Conservation (phyloP, 2,329 filamentous ascomycete species). For the Paramyrothecium sp. region DNA sequence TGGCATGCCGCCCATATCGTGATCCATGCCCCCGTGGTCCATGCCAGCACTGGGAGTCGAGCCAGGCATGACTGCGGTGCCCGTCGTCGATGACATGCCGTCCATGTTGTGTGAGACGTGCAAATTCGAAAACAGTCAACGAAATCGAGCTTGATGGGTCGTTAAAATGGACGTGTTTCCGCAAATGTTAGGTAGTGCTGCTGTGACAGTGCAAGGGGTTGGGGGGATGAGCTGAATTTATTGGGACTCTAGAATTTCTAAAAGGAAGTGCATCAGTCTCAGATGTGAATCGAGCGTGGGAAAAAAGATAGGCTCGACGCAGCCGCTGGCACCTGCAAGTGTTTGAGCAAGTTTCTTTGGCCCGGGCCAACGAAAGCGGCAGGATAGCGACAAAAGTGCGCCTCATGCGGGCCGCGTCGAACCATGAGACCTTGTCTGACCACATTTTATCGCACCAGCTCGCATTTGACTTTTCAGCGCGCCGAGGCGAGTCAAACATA, state of each 20-base stretch:
- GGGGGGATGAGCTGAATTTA: no score
- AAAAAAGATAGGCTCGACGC: neutral
- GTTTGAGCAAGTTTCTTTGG: slow-evolving; percentile 22
- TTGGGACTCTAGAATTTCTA: no score
- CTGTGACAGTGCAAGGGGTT: no score
- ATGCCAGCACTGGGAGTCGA: slow-evolving; percentile 10
- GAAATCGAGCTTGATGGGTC: no score
- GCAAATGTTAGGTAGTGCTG: no score
- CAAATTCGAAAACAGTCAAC: no score
- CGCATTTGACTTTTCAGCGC: no score
- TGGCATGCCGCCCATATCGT: slow-evolving; percentile 11
- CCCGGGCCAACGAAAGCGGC: neutral
- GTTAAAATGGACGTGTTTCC: no score
- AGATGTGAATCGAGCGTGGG: slow-evolving; percentile 1
- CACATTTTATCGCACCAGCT: no score
- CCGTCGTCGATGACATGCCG: slow-evolving; percentile 10
- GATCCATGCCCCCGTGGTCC: slow-evolving; percentile 13
- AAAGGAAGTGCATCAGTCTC: no score
- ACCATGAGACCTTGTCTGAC: no score
- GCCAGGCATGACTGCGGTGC: slow-evolving; percentile 14
- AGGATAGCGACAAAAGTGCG: neutral
- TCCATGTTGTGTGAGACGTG: slow-evolving; percentile 11
- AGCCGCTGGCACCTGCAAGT: slow-evolving; percentile 3
- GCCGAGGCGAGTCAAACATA: no score
- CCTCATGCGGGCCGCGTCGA: neutral